Conservation (phyloP, 2,329 filamentous ascomycete species). For the Hypoxylon sp. region DNA sequence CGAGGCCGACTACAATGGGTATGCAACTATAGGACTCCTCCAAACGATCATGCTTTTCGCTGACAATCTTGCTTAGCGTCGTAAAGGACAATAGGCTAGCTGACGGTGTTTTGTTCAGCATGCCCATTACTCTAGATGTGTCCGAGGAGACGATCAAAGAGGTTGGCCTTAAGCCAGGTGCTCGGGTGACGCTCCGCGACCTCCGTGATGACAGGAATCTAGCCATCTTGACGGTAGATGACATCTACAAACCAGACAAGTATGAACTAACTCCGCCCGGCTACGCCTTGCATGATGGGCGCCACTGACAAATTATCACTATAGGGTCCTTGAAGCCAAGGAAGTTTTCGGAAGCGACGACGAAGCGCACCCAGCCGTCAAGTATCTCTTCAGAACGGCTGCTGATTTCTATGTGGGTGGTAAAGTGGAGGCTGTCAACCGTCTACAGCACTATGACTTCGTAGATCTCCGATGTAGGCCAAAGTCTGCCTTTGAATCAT, state of each 20-base stretch:
- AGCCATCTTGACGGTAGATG: constrained; percentile 94
- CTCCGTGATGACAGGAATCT: constrained; percentile 97
- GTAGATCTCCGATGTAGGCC: constrained; percentile 90
- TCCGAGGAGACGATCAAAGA: constrained; percentile 81
- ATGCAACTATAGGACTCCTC: constrained; percentile 47
- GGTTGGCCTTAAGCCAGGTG: constrained; percentile 81
- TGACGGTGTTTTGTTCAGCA: constrained; percentile 92
- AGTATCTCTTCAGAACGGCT: constrained; percentile 85
- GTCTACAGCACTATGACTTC: constrained; percentile 98
- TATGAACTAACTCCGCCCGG: constrained; percentile 62
- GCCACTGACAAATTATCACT: constrained; percentile 55
- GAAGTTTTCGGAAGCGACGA: constrained; percentile 95
- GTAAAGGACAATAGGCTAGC: constrained; percentile 89
- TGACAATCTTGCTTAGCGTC: constrained; percentile 70
- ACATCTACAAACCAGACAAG: constrained; percentile 97
- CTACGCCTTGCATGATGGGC: constrained; percentile 68
- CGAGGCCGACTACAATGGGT: constrained; percentile 97
- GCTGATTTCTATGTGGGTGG: constrained; percentile 95
- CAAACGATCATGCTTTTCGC: background rate
- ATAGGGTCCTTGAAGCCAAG: constrained; percentile 87
- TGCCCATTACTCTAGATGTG: constrained; percentile 95
- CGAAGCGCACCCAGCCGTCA: constrained; percentile 91
- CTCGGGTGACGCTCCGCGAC: constrained; percentile 90
- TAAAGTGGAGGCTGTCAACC: constrained; percentile 95
- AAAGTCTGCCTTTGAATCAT: background rate